Conservation (phyloP, 1,284 basidiomycete species). For the Ceratobasidium sp. region DNA sequence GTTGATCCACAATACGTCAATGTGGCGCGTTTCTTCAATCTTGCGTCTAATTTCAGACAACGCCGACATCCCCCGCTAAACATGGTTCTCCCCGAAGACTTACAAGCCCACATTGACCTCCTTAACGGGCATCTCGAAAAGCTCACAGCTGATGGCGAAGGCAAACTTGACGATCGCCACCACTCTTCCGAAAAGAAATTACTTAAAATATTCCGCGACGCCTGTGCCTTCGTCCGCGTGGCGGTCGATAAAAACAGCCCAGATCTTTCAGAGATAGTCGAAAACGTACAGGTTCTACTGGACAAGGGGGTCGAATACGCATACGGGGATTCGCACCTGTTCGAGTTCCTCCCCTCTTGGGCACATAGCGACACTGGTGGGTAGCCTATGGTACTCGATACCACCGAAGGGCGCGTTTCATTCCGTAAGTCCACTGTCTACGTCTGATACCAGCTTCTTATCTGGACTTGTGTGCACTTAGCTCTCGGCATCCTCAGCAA, state of each 20-base stretch:
- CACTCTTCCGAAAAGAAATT: not conserved
- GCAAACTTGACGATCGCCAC: not conserved
- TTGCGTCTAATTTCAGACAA: not conserved
- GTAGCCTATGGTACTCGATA: slow-evolving; percentile 21
- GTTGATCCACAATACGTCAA: not conserved
- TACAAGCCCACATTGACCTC: not conserved
- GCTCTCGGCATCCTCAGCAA: too few relatives aligned
- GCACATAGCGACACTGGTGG: slow-evolving; percentile 13
- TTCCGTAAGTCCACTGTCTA: too few relatives aligned
- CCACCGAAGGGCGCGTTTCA: too few relatives aligned
- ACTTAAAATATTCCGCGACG: slow-evolving; percentile 13
- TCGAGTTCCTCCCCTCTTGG: slow-evolving; percentile 38
- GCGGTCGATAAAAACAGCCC: not conserved
- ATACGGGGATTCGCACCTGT: slow-evolving; percentile 27
- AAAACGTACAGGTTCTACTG: not conserved
- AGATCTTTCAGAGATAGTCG: slow-evolving; percentile 16
- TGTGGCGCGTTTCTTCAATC: not conserved
- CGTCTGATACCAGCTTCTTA: too few relatives aligned
- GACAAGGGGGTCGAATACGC: slow-evolving; percentile 2
- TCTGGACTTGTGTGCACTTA: too few relatives aligned
- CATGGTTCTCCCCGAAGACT: not conserved
- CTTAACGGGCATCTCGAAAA: not conserved
- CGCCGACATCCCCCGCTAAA: not conserved
- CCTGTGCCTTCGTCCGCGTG: slow-evolving; percentile 21
- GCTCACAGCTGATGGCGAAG: slow-evolving; percentile 4